These are phyloP conservation scores for Thalia dealbata DNA, from an alignment of 176 grass and related monocot species.

Conservation along the genomic window DNA sequence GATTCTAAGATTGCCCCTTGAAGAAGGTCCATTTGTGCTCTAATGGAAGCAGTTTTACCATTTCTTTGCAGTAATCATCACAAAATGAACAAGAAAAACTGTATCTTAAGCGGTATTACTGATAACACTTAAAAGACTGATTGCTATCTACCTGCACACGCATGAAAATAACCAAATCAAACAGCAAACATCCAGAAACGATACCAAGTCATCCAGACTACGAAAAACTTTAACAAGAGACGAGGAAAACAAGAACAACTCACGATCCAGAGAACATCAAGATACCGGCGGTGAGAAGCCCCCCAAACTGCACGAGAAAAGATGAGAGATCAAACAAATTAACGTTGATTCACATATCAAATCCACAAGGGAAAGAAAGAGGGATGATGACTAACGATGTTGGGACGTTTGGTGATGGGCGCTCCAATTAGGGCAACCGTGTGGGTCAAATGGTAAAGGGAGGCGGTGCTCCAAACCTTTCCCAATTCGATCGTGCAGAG, in stretches of 20 bases:
- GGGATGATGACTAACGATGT: slow-evolving; percentile 46
- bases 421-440: slow-evolving; percentile 73
- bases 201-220: too few relatives aligned
- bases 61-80: too few relatives aligned
- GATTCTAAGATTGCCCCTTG: background rate
- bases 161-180: too few relatives aligned
- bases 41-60: too few relatives aligned
- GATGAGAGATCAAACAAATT: background rate
- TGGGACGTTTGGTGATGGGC: slow-evolving; percentile 65
- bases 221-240: too few relatives aligned
- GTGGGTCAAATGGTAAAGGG: slow-evolving; percentile 90
- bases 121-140: too few relatives aligned
- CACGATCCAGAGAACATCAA: slow-evolving; percentile 93
- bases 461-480: slow-evolving; percentile 85
- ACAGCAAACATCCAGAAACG: too few relatives aligned
- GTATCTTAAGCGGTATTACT: too few relatives aligned
- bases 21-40: background rate
- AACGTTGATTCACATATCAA: background rate
- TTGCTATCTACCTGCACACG: too few relatives aligned
- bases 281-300: slow-evolving; percentile 70
- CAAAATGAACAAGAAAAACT: too few relatives aligned
- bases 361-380: background rate
- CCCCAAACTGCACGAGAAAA: slow-evolving; percentile 60
- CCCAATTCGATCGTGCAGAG: background rate
- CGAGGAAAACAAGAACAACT: slow-evolving; percentile 8